These are phyloP conservation scores for Pachysandra terminalis DNA, from an alignment of 164 flowering plant species.

Conservation along the genomic window DNA sequence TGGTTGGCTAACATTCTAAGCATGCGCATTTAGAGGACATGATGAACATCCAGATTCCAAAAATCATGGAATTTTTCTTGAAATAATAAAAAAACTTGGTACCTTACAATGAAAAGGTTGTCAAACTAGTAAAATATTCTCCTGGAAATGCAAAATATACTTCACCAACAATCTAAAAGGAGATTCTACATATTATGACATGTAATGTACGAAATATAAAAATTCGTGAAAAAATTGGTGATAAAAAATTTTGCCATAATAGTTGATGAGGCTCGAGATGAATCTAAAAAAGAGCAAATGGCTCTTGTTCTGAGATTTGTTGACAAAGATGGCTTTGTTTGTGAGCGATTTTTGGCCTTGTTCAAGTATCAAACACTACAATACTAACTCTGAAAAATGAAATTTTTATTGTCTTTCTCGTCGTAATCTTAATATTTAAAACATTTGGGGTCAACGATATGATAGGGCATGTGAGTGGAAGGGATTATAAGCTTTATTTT, in stretches of 20 bases:
- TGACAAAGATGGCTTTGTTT: no score
- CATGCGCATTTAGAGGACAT: slow-evolving; percentile 13
- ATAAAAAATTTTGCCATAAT: slow-evolving; percentile 22
- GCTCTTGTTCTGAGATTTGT: no score
- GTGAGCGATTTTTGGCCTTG: no score
- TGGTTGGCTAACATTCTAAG: no score
- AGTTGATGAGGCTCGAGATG: slow-evolving; percentile 22
- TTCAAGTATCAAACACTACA: no score
- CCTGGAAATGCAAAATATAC: slow-evolving; percentile 9
- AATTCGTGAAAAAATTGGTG: slow-evolving; percentile 5
- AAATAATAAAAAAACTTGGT: background rate
- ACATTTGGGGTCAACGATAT: slow-evolving; percentile 7
- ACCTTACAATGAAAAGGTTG: slow-evolving; percentile 5
- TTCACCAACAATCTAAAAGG: slow-evolving; percentile 17
- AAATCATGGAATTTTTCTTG: slow-evolving; percentile 14
- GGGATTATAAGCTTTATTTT: slow-evolving; percentile 12
- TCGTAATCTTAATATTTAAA: background rate
- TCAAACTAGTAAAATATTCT: slow-evolving; percentile 11
- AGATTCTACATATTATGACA: slow-evolving; percentile 9
- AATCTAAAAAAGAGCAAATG: slow-evolving; percentile 18
- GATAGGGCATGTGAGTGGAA: slow-evolving; percentile 16
- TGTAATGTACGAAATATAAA: slow-evolving; percentile 1
- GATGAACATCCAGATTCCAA: background rate
- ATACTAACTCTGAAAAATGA: no score
- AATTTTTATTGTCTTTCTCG: slow-evolving; percentile 17